Evolutionary conservation across 139 green algal species (phyloP), one percentile per base, ranked within the genome.

Genomic region (Ettlia oleoabundans): DNA sequence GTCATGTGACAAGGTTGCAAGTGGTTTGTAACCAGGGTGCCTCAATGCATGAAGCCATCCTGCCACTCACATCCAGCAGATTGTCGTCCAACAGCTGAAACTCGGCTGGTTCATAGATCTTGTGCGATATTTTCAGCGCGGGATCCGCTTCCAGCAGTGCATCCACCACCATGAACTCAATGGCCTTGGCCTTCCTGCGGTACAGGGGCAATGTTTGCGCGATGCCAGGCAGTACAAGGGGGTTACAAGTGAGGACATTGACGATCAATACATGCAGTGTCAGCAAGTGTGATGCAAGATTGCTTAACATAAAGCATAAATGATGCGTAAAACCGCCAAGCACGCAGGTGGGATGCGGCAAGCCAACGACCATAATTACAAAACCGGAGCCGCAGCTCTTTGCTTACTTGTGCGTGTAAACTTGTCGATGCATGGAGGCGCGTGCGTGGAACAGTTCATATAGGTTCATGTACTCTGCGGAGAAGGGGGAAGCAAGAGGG

Each of bases 101-200:
- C 26, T 86, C 13, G 1, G 55, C 13, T 2, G 86, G 74, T 35
- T 77, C 30, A 32, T 53, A 63, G 53, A 91, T 91, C 55, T 76
- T 77, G 22, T 92, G 76, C 1, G 53, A 73, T 41, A 96, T 82
- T 15, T 75, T 53, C 21, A 96, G 83, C 35, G 80, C 86, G 22
- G 80, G 72, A 53, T 96, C 90, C 0, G 94, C 94, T 19, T 87
- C 87, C 40, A 92, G 21, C 35, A 98, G 85, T 24, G 93, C 93
- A 61, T 98, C 95, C 41, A 93, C 89, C 35, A 97, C 81, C 94
- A 98, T 97, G 81, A 93, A 94, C 90, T 97, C 94, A 37, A 95
- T 88, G 19, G 89, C 86, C 71, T 92, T 92, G 51, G 90, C 89
- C 75, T 94, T 95, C 77, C 89, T 91, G 85, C 69, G 52, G 35